These are phyloP conservation scores for Solanum chiquidenum DNA, from an alignment of 257 asterid species.

Conservation along the genomic window DNA sequence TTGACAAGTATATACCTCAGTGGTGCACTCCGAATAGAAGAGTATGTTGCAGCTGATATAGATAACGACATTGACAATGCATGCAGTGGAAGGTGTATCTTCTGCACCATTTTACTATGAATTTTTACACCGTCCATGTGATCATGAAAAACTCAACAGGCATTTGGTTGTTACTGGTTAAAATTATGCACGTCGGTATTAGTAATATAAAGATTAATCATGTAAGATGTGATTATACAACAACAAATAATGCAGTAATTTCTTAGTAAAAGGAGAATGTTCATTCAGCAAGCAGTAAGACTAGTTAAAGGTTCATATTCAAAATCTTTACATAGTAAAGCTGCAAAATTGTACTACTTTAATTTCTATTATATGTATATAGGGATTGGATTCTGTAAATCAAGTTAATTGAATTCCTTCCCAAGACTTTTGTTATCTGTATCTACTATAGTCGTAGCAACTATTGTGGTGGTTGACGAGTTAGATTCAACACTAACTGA, in stretches of 20 bases:
- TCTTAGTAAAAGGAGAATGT: background rate
- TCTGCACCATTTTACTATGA: background rate
- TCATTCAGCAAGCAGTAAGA: background rate
- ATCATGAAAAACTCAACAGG: background rate
- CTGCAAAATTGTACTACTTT: background rate
- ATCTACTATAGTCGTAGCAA: background rate
- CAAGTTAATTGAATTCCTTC: background rate
- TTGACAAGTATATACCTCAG: background rate
- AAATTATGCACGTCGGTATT: too few relatives aligned
- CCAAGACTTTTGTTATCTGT: background rate
- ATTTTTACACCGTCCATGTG: background rate
- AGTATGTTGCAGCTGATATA: too few relatives aligned
- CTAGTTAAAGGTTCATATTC: background rate
- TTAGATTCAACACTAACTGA: background rate
- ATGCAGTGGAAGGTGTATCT: background rate
- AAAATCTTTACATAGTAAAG: background rate
- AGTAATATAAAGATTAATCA: too few relatives aligned
- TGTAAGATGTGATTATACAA: background rate
- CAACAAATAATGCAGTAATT: background rate
- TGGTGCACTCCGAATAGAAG: background rate
- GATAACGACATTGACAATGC: too few relatives aligned
- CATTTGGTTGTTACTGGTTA: background rate
- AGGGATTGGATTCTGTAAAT: too few relatives aligned
- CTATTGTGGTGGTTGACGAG: background rate
- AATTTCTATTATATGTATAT: too few relatives aligned